Base-by-base conservation (phyloP, 306 rosid species). In the Malus sylvestris region DNA sequence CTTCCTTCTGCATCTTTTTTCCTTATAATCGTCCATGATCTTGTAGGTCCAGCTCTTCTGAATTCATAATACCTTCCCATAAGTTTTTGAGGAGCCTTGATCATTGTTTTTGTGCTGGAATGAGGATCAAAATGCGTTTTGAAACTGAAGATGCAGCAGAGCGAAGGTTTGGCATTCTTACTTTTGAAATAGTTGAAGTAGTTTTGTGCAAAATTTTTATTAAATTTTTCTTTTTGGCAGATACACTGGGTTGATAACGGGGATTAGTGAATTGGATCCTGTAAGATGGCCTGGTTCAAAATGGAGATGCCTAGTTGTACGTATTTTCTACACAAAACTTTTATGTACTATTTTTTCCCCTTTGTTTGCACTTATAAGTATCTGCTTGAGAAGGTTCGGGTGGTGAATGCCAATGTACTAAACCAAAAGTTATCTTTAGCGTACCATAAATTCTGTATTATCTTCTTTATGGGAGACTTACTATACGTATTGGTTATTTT, bases 71-170 rank as follows among this genome's bases (percentile, higher is more conserved):
- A 63, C 97, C 99, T 70, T 76, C 77, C 63, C 78, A 86, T 64
- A 92, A 87, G 64, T 95, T 87, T 83, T 52, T 88, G 65, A 89
- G 83, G 87, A 89, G 96, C 86, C 87, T 82, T 65, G 87, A 88
- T 53, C 86, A 73, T 82, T 81, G 90, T 70, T 89, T 85, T 77
- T 88, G 91, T 35, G 89, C 77, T 83, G 99, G 99, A 75, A 91
- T 88, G 97, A 89, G 99, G 86, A 92, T 95, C 70, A 88, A 84
- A 82, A 87, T 95, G 91, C 93, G 97, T 35, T 88, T 90, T 80
- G 97, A 92, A 85, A 80, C 96, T 8, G 97, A 95, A 80, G 99
- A 95, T 82, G 83, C 97, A 1, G 87, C 97, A 8, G 99, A 92
- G 77, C 79, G 90, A 76, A 92, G 99, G 99, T 95, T 79, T 76